phyloP scores from a whole-genome alignment of 169 alveolate species.

The Plasmodium gonderi region DNA sequence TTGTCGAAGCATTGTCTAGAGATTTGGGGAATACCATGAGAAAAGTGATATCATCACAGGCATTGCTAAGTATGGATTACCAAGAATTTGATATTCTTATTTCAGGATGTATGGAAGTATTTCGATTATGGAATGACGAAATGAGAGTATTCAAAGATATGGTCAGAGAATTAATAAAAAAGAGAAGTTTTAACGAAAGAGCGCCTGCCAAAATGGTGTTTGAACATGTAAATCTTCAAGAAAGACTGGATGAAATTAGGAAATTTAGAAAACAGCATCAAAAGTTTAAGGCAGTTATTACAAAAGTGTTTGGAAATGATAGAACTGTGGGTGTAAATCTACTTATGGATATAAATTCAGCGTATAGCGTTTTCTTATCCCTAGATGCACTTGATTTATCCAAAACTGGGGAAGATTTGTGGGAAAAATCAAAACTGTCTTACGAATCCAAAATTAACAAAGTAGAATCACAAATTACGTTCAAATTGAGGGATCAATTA shows the following conservation, averaged over 20 bases:
- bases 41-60: conserved; percentile 71
- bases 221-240: conserved; percentile 89
- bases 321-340: conserved; percentile 81
- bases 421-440: conserved; percentile 90
- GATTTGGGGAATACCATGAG: conserved; percentile 84
- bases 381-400: conserved; percentile 88
- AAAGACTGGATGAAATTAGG: conserved; percentile 91
- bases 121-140: conserved; percentile 94
- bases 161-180: conserved; percentile 87
- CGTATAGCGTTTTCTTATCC: conserved; percentile 85
- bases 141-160: conserved; percentile 91
- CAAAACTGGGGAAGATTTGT: conserved; percentile 87
- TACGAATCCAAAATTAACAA: conserved; percentile 94
- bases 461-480: conserved; percentile 95
- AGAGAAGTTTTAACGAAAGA: conserved; percentile 89
- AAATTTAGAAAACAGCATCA: conserved; percentile 94
- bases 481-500: conserved; percentile 94
- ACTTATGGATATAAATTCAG: conserved; percentile 88
- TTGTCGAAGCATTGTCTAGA: conserved; percentile 94
- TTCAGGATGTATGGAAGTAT: conserved; percentile 90
- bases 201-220: conserved; percentile 89
- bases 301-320: conserved; percentile 81
- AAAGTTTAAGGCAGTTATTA: conserved; percentile 92
- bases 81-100: conserved; percentile 88
- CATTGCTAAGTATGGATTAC: conserved; percentile 89